These are phyloP conservation scores for Austroboletus novae-zelandiae DNA, from an alignment of 1,284 basidiomycete genomes.

Conservation along the genomic window DNA sequence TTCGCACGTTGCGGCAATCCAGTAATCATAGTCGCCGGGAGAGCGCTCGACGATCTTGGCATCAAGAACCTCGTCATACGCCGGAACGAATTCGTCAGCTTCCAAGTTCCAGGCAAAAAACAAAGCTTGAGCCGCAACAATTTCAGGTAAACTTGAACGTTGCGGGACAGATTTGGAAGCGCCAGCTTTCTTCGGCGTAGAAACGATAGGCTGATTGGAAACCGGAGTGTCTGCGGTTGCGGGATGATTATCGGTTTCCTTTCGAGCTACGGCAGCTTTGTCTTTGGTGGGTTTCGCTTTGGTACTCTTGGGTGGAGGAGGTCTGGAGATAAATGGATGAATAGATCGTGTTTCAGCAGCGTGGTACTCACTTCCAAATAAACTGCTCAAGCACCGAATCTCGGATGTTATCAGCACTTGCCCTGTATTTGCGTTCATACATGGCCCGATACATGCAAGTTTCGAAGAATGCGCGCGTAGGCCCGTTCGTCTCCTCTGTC, in stretches of 20 bases:
- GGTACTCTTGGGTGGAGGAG: conserved; percentile 32
- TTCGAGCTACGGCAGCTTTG: conserved; percentile 17
- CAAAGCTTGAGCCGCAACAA: conserved; percentile 48
- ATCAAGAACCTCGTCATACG: conserved; percentile 66
- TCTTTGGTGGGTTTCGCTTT: conserved; percentile 24
- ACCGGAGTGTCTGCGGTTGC: conserved; percentile 1
- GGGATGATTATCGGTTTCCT: conserved; percentile 11
- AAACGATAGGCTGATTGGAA: conserved; percentile 6
- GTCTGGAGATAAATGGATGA: conserved; percentile 35
- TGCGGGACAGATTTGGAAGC: conserved; percentile 10
- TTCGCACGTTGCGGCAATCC: conserved; percentile 57
- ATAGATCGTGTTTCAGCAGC: conserved; percentile 1
- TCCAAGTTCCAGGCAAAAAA: conserved; percentile 78
- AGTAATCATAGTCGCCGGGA: conserved; percentile 53
- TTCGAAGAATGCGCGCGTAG: conserved; percentile 86
- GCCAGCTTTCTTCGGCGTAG: conserved; percentile 14
- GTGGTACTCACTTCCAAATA: conserved; percentile 64
- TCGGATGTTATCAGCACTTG: conserved; percentile 64
- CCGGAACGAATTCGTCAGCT: conserved; percentile 59
- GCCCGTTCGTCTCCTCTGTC: conserved; percentile 75
- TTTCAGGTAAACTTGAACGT: conserved; percentile 24
- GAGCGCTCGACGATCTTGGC: conserved; percentile 65
- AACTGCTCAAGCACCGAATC: conserved; percentile 76
- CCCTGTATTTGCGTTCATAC: conserved; percentile 87
- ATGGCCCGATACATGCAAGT: conserved; percentile 93